phyloP scores from a whole-genome alignment of 148 eudicot species.

The Spergularia marina region DNA sequence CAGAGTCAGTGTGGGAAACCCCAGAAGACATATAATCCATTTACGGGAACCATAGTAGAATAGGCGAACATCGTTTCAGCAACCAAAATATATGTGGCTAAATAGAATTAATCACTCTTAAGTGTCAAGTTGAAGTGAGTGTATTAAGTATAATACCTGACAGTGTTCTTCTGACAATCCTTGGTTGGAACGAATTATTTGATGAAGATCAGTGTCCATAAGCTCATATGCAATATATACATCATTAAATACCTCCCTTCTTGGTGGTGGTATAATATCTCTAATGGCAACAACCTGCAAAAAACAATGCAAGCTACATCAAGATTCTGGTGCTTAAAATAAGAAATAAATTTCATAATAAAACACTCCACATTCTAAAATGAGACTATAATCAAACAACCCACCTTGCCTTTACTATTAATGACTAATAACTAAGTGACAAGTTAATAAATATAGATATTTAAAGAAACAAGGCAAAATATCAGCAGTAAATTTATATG shows the following conservation, averaged over 20 bases:
- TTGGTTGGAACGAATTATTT: conserved; percentile 93
- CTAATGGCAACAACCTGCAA: conserved; percentile 86
- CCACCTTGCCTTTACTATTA: neutral
- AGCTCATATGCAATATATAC: conserved; percentile 94
- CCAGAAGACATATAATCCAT: neutral
- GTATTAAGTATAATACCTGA: conserved; percentile 48
- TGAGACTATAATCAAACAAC: neutral
- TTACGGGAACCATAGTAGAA: neutral
- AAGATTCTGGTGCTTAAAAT: neutral
- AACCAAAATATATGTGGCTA: neutral
- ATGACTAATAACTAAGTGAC: neutral
- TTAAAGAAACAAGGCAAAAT: neutral
- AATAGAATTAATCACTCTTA: neutral
- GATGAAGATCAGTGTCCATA: conserved; percentile 98
- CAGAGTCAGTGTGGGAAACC: neutral
- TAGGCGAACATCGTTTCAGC: neutral
- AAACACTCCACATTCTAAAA: no score
- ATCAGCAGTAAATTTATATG: neutral
- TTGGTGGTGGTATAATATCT: conserved; percentile 94
- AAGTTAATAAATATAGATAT: no score
- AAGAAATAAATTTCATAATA: neutral
- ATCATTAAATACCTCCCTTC: conserved; percentile 74
- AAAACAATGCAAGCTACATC: conserved; percentile 17
- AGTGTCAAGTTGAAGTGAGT: neutral
- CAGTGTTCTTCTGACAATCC: conserved; percentile 88